Percentiles rank a stretch among this genome's conserved stretches.
Conservation (phyloP, 2,329 filamentous ascomycete species). For the Helotiales sp. region DNA sequence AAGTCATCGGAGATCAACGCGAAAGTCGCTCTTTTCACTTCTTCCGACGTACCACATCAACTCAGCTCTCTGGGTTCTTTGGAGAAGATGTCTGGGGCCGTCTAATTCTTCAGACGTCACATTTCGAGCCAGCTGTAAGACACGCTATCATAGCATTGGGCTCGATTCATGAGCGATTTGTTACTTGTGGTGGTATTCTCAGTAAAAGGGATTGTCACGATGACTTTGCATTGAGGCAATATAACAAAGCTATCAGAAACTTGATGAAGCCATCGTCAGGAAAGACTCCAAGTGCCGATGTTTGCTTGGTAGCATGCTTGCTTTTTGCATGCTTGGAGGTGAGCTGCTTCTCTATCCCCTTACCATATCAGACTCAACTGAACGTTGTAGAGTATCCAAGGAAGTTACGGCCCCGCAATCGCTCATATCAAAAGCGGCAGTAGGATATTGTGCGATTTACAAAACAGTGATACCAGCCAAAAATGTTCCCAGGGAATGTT, state of each 20-base stretch:
- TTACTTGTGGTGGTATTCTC: slow-evolving; percentile 1
- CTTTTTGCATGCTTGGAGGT: slow-evolving; percentile 63
- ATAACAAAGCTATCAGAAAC: slow-evolving; percentile 32
- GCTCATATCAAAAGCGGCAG: slow-evolving; percentile 23
- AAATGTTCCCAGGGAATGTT: slow-evolving; percentile 11
- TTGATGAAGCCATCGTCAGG: slow-evolving; percentile 44
- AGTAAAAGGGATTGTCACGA: slow-evolving; percentile 25
- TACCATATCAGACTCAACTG: not conserved
- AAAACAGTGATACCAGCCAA: slow-evolving; percentile 10
- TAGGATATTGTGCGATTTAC: slow-evolving; percentile 25
- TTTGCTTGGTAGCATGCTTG: slow-evolving; percentile 60
- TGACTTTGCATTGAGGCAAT: slow-evolving; percentile 38
- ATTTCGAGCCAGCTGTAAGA: slow-evolving; percentile 37
- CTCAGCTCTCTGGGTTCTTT: slow-evolving; percentile 63
- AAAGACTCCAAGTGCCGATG: slow-evolving; percentile 46
- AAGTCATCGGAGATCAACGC: not conserved
- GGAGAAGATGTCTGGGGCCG: slow-evolving; percentile 62
- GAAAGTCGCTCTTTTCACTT: slow-evolving; percentile 52
- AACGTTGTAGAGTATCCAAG: slow-evolving; percentile 19
- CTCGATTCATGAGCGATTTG: slow-evolving; percentile 21
- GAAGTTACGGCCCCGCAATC: slow-evolving; percentile 21
- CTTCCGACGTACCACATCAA: slow-evolving; percentile 58
- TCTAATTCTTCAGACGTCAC: slow-evolving; percentile 59
- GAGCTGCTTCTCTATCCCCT: not conserved
- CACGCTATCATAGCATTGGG: slow-evolving; percentile 25